Evolutionary conservation across 257 asterid species (phyloP).

Genomic region (Solanum arcanum): DNA sequence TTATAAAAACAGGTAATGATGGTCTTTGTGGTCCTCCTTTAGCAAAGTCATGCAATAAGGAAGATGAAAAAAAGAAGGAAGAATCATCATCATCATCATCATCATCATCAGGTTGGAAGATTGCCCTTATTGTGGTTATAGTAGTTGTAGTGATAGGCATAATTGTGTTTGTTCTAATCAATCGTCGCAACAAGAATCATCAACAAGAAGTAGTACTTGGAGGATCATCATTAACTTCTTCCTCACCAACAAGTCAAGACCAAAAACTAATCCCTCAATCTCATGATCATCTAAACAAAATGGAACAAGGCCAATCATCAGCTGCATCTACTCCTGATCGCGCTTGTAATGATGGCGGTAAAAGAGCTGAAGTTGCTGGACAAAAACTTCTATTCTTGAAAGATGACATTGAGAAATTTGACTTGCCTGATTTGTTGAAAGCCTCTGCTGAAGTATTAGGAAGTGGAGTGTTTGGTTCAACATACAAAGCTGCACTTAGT

Average conservation of each 20-base stretch:
- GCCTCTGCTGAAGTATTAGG: slow-evolving; percentile 93
- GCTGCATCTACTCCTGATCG: slow-evolving; percentile 12
- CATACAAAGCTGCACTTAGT: slow-evolving; percentile 61
- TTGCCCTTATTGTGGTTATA: slow-evolving; percentile 16
- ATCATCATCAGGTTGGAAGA: background rate
- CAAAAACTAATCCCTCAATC: background rate
- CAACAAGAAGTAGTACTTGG: background rate
- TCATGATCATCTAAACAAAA: slow-evolving; percentile 23
- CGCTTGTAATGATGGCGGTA: background rate
- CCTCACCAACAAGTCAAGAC: background rate
- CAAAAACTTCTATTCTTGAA: slow-evolving; percentile 54
- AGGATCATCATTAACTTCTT: background rate
- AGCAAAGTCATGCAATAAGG: slow-evolving; percentile 18
- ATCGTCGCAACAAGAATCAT: slow-evolving; percentile 11
- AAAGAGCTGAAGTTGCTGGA: slow-evolving; percentile 21
- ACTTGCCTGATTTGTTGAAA: slow-evolving; percentile 65
- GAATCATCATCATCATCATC: slow-evolving; percentile 8
- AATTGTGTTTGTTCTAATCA: slow-evolving; percentile 35
- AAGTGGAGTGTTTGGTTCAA: slow-evolving; percentile 69
- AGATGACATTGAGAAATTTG: slow-evolving; percentile 44
- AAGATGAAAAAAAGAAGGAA: slow-evolving; percentile 15
- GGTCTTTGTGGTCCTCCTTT: slow-evolving; percentile 69
- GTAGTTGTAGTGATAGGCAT: slow-evolving; percentile 17
- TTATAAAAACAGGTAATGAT: slow-evolving; percentile 33
- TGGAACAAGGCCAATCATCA: slow-evolving; percentile 37